phyloP scores from a whole-genome alignment of 2,329 filamentous ascomycete genomes.

The Cercospora canescens region DNA sequence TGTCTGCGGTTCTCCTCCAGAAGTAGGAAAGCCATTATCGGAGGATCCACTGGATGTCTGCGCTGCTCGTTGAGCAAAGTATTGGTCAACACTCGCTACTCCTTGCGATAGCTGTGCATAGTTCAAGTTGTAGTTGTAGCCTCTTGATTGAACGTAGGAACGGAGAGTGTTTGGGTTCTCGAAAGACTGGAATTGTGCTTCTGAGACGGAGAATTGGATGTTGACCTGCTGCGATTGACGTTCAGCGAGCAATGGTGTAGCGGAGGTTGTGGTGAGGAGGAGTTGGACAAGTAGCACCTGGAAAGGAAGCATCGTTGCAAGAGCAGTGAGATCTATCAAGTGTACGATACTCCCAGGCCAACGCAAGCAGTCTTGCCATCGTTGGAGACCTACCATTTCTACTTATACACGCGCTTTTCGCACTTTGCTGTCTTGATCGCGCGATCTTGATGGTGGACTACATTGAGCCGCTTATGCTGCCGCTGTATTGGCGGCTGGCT shows the following conservation, averaged over 20 bases:
- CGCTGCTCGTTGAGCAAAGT: conserved; percentile 11
- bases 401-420: background rate
- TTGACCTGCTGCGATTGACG: conserved; percentile 13
- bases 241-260: conserved; percentile 3
- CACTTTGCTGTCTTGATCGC: background rate
- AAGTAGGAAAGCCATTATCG: conserved; percentile 15
- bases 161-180: conserved; percentile 12
- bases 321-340: background rate
- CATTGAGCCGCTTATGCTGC: background rate
- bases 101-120: conserved; percentile 14
- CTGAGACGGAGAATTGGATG: conserved; percentile 11
- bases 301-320: background rate
- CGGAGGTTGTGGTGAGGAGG: conserved; percentile 5
- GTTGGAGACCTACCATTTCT: background rate
- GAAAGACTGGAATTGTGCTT: conserved; percentile 13
- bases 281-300: background rate
- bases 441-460: background rate
- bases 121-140: conserved; percentile 16
- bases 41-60: conserved; percentile 1
- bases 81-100: conserved; percentile 6
- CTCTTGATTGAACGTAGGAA: conserved; percentile 9
- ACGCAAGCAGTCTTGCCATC: background rate
- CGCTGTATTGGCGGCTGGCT: background rate
- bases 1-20: conserved; percentile 6
- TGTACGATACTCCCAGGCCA: background rate